A percentile compares a stretch with the other conserved stretches of the same genome.
Conservation (phyloP, 2,329 filamentous ascomycete genomes). For the Ascochyta rabiei region DNA sequence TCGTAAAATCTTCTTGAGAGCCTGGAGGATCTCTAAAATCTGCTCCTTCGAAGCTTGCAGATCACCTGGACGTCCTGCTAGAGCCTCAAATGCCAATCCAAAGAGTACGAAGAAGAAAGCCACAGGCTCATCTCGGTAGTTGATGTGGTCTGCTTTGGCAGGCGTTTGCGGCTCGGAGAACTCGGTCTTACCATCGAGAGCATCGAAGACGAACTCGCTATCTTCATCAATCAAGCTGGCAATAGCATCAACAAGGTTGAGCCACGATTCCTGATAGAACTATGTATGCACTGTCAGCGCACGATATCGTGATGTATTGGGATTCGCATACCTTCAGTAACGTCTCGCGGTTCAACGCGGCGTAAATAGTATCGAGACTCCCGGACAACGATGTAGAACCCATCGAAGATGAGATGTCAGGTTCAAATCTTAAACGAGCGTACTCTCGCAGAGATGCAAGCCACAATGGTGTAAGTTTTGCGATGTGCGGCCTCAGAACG, state of each 20-base stretch:
- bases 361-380: slow-evolving; percentile 91
- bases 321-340: slow-evolving; percentile 67
- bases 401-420: slow-evolving; percentile 90
- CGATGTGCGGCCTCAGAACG: slow-evolving; percentile 88
- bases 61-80: slow-evolving; percentile 79
- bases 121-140: slow-evolving; percentile 96
- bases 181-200: slow-evolving; percentile 79
- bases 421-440: slow-evolving; percentile 90
- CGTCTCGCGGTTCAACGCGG: slow-evolving; percentile 91
- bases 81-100: slow-evolving; percentile 92
- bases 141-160: slow-evolving; percentile 76
- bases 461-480: slow-evolving; percentile 90
- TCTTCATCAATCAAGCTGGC: slow-evolving; percentile 97
- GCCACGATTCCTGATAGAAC: slow-evolving; percentile 97
- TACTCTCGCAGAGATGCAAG: slow-evolving; percentile 92
- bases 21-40: slow-evolving; percentile 85
- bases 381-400: slow-evolving; percentile 81
- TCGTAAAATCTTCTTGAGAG: slow-evolving; percentile 91
- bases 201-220: slow-evolving; percentile 96
- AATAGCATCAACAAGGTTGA: slow-evolving; percentile 96
- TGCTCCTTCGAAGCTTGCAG: slow-evolving; percentile 76
- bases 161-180: slow-evolving; percentile 47
- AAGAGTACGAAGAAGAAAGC: slow-evolving; percentile 99
- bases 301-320: not conserved
- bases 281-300: slow-evolving; percentile 33